Percentiles rank a stretch among this genome's conserved stretches.
phyloP scores from a whole-genome alignment of 371 early-diverging fungal genomes.

The Gilbertella persicaria region DNA sequence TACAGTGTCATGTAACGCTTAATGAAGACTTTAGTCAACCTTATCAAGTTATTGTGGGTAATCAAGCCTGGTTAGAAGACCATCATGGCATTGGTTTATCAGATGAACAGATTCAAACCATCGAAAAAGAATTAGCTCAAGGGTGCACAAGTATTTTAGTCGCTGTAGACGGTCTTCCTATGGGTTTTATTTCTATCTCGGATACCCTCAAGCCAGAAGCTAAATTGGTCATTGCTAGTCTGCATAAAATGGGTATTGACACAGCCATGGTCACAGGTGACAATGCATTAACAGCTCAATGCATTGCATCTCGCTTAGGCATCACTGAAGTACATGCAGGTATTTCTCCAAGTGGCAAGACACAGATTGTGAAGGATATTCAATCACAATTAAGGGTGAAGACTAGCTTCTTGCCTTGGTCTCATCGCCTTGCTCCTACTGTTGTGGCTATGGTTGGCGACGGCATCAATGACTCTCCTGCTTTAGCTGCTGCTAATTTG shows the following conservation, averaged over 20 bases:
- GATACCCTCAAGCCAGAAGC: constrained; percentile 87
- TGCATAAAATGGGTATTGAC: constrained; percentile 75
- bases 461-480: constrained; percentile 98
- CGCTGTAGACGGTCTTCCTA: constrained; percentile 62
- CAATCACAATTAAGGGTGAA: constrained; percentile 36
- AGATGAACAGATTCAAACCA: constrained; percentile 27
- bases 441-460: constrained; percentile 97
- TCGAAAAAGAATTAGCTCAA: constrained; percentile 39
- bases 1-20: constrained; percentile 59
- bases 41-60: constrained; percentile 73
- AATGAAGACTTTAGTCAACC: background rate
- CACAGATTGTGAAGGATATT: constrained; percentile 67
- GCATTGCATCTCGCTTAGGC: constrained; percentile 72
- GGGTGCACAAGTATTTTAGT: constrained; percentile 87
- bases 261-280: constrained; percentile 96
- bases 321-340: constrained; percentile 88
- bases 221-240: constrained; percentile 61
- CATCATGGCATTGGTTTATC: constrained; percentile 31
- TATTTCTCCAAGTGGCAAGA: constrained; percentile 91
- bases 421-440: background rate
- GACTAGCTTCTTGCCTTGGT: constrained; percentile 3
- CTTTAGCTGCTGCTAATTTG: constrained; percentile 90
- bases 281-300: constrained; percentile 74
- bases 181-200: constrained; percentile 83
- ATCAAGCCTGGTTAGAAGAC: constrained; percentile 64